Conservation (phyloP, 495 filamentous ascomycete genomes). For the Usnea hakonensis region DNA sequence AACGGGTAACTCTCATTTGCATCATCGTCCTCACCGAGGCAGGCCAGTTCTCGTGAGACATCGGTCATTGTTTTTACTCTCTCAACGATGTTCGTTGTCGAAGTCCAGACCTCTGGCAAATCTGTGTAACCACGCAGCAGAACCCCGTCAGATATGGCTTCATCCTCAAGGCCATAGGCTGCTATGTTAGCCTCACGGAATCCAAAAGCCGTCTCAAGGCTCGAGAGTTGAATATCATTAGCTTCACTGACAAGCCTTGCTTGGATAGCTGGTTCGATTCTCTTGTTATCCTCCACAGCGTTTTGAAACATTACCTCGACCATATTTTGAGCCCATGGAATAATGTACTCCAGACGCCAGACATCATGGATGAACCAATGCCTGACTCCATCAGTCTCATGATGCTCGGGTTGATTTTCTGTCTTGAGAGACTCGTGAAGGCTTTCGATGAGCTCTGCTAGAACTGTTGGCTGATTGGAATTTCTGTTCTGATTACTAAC, state of each 20-base stretch:
- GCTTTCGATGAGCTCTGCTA: constrained; percentile 59
- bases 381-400: constrained; percentile 63
- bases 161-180: constrained; percentile 61
- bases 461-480: constrained; percentile 46
- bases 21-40: constrained; percentile 16
- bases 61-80: constrained; percentile 49
- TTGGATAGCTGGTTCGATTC: constrained; percentile 29
- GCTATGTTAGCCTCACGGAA: constrained; percentile 62
- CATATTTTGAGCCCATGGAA: constrained; percentile 66
- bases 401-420: constrained; percentile 44
- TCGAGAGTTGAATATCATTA: constrained; percentile 64
- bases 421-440: constrained; percentile 66
- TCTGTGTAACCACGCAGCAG: constrained; percentile 50
- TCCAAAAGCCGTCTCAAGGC: constrained; percentile 61
- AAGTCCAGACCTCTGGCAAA: constrained; percentile 77
- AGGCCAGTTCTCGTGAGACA: constrained; percentile 27
- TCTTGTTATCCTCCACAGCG: constrained; percentile 36
- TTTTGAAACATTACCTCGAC: constrained; percentile 59
- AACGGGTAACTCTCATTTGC: constrained; percentile 29
- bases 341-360: constrained; percentile 60
- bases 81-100: constrained; percentile 50
- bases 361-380: constrained; percentile 79
- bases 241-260: constrained; percentile 60
- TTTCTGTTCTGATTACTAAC: constrained; percentile 39
- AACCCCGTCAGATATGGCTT: constrained; percentile 61